Base-by-base conservation (phyloP, 2,329 filamentous ascomycete species). In the Paracorniculantispora psalliotae region DNA sequence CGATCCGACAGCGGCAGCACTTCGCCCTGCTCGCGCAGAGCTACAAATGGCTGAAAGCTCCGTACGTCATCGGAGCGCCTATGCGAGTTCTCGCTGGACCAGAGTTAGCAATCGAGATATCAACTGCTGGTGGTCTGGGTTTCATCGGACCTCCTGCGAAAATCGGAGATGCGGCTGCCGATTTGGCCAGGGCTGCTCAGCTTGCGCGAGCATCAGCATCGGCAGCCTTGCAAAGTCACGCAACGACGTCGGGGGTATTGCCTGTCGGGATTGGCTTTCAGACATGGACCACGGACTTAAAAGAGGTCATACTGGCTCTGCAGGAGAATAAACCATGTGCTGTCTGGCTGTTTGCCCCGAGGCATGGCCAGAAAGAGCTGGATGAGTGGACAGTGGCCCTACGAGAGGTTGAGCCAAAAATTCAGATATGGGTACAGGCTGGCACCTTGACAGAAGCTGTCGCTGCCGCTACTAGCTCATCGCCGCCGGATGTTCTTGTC, bases 51-150 rank as follows among this genome's bases (percentile, higher is more conserved):
- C 52, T 63, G 9, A 66, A 86, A n/a, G 39, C 67, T 3, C 68
- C 71, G 0, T 65, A 89, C 21, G 77, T 91, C 30, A 75, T 80
- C 48, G 77, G 78, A 39, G 88, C 86, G 1, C 89, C 89, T 0
- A 91, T 92, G 88, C 81, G 86, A 48, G 77, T 85, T 37, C 83
- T 90, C 79, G 64, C 78, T 70, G 67, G 80, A 69, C 61, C 78
- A 67, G 64, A 72, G 0, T 78, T 91, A 3, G 84, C 86, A 2
- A 73, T 85, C 33, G 80, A 84, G 46, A 79, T 90, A 15, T 85
- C 87, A 58, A 88, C 88, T 63, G 87, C 89, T 7, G 89, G 90
- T 19, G 90, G 89, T 0, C 78, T 91, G 1, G 82, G 78, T 12
- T 80, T 79, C 63, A 72, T 79, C 48, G 78, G 73, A 2, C 73